phyloP scores from a whole-genome alignment of 306 rosid genomes.

The Ormosia semicastrata region DNA sequence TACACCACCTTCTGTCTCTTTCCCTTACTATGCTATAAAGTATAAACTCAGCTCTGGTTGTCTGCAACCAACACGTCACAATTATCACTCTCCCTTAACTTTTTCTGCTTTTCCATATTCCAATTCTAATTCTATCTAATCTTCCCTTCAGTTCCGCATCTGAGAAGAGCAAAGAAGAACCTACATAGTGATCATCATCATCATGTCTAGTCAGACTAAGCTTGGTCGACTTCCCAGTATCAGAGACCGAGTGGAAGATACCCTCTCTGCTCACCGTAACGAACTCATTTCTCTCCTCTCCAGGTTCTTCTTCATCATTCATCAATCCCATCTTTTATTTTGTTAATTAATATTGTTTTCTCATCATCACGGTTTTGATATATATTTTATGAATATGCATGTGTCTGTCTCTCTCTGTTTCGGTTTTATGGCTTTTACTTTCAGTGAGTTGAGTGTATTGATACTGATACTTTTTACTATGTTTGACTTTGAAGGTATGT shows the following conservation, averaged over 20 bases:
- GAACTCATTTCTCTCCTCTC: conserved; percentile 85
- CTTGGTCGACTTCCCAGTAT: conserved; percentile 61
- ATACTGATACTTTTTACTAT: not conserved
- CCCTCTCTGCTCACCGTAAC: conserved; percentile 83
- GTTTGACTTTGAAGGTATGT: conserved; percentile 58
- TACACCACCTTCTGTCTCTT: not conserved
- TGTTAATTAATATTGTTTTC: not conserved
- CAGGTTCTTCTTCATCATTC: conserved; percentile 45
- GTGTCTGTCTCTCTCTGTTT: not conserved
- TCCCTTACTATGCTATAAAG: conserved; percentile 14
- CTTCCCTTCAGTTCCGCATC: not conserved
- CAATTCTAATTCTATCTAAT: not conserved
- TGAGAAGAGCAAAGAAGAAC: not conserved
- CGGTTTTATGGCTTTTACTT: not conserved
- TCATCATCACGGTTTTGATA: not conserved
- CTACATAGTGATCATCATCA: conserved; percentile 39
- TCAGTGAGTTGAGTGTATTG: not conserved
- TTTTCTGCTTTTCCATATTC: not conserved
- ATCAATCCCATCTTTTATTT: not conserved
- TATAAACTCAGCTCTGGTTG: not conserved
- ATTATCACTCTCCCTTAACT: not conserved
- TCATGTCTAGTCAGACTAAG: conserved; percentile 54
- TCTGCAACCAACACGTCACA: not conserved
- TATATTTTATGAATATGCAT: no score
- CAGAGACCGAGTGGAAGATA: conserved; percentile 80